Conservation (phyloP, 2,329 filamentous ascomycete genomes). For the Xylaria sp. region DNA sequence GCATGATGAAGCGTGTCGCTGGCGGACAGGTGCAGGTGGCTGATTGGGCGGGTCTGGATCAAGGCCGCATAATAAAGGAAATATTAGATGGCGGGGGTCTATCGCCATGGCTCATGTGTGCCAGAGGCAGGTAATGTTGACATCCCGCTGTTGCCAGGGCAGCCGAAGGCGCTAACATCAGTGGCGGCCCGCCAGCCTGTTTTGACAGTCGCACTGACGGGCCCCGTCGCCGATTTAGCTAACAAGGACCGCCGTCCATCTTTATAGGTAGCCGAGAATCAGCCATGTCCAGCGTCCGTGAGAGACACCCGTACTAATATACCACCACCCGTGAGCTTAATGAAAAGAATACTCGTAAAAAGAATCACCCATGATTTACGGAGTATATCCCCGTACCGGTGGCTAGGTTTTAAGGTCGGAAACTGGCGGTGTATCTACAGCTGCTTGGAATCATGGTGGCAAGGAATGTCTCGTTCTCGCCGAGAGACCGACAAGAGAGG, state of each 20-base stretch:
- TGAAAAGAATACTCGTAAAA: no score
- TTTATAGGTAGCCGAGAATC: no score
- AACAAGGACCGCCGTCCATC: no score
- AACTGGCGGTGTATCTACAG: not conserved
- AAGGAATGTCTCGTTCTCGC: not conserved
- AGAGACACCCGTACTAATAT: no score
- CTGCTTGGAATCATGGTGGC: not conserved
- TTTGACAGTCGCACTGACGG: not conserved
- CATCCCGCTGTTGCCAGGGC: conserved; percentile 44
- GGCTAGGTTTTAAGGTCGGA: no score
- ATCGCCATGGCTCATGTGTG: conserved; percentile 9
- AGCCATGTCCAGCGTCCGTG: no score
- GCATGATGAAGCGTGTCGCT: conserved; percentile 46
- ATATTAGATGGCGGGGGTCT: conserved; percentile 32
- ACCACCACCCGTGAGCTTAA: no score
- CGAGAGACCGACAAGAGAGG: not conserved
- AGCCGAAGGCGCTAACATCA: conserved; percentile 35
- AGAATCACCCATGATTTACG: no score
- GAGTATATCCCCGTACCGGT: no score
- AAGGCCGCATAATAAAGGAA: conserved; percentile 32
- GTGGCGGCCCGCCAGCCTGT: conserved; percentile 23
- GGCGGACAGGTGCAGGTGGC: conserved; percentile 13
- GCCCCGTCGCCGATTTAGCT: no score
- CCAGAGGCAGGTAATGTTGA: conserved; percentile 37
- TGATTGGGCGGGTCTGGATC: conserved; percentile 39